phyloP scores from a whole-genome alignment of 2,329 filamentous ascomycete species.

The Pseudogymnoascus verrucosus region DNA sequence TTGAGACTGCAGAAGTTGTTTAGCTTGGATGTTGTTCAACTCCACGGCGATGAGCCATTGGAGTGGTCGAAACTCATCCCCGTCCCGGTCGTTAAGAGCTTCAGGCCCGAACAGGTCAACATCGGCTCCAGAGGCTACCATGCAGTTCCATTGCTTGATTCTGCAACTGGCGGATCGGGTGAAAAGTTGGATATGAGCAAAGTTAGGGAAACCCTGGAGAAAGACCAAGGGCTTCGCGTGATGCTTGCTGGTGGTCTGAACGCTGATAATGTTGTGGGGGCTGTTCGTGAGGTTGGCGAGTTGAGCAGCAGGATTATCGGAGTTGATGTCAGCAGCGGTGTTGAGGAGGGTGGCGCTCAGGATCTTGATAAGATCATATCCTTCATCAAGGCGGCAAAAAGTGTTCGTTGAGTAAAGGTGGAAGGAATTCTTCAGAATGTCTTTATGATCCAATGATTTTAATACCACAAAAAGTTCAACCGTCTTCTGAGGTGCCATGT shows the following conservation, averaged over 20 bases:
- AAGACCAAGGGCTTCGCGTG: conserved; percentile 63
- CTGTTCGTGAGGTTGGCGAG: conserved; percentile 55
- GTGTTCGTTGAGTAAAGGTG: conserved; percentile 16
- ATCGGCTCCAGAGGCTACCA: conserved; percentile 73
- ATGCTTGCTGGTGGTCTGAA: conserved; percentile 80
- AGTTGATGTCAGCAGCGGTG: conserved; percentile 90
- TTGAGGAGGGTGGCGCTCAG: conserved; percentile 77
- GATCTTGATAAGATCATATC: conserved; percentile 69
- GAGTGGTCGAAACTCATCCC: conserved; percentile 89
- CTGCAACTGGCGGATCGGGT: conserved; percentile 75
- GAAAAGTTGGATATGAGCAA: conserved; percentile 64
- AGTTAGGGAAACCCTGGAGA: conserved; percentile 58
- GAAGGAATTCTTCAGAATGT: not conserved
- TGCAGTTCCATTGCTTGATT: conserved; percentile 75
- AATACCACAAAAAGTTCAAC: not conserved
- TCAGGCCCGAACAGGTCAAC: conserved; percentile 58
- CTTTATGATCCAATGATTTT: not conserved
- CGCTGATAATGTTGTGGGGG: conserved; percentile 65
- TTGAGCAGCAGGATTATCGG: conserved; percentile 59
- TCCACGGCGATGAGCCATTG: conserved; percentile 85
- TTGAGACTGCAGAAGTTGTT: conserved; percentile 69
- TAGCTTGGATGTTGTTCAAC: conserved; percentile 78
- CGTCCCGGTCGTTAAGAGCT: conserved; percentile 82
- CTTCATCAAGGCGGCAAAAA: conserved; percentile 71
- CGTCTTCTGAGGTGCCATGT: not conserved